Base-by-base conservation (phyloP, 257 asterid species). In the Gentiana macrophylla region DNA sequence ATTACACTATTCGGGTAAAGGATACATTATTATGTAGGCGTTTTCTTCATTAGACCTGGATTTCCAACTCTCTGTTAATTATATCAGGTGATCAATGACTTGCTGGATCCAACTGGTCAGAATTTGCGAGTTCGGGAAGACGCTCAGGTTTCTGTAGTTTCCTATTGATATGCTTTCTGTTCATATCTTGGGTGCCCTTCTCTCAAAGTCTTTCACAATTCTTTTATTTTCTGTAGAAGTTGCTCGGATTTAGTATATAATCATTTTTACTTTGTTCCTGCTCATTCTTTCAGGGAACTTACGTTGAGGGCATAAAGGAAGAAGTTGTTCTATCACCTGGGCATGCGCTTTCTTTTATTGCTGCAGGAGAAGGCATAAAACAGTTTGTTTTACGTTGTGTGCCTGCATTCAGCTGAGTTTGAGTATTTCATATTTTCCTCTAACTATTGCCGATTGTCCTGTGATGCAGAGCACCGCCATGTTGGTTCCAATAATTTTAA, bases 271-370 rank as follows among this genome's bases (percentile, higher is more conserved):
- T 41, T 41, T 41, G 2, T 41, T 41, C 46, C 9, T 41, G 46
- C 46, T 41, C 9, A 41, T 41, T 5, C 9, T 7, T 41, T 41
- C 67, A 92, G 99, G 98, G 99, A 49, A 92, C 99, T 61, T 92
- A 92, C 70, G 97, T 92, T 63, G 99, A 92, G 78, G 99, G 99
- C 59, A 83, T 92, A 57, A 92, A 92, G 77, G 99, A 92, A 74
- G 99, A 92, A 75, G 94, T 92, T 62, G 99, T 92, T 53, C 73
- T 92, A 77, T 92, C 99, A 60, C 95, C 99, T 67, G 99, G 99
- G 51, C 99, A 92, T 70, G 99, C 91, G 57, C 97, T 92, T 68
- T 92, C 99, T 11, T 92, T 92, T 75, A 92, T 92, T 69, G 99
- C 97, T 73, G 95, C 99, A 12, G 99, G 99, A 71, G 99, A 92